Percentiles rank a stretch among this genome's conserved stretches.
Conservation (phyloP, 768 basidiomycete species). For the Tephrocybe sp. region DNA sequence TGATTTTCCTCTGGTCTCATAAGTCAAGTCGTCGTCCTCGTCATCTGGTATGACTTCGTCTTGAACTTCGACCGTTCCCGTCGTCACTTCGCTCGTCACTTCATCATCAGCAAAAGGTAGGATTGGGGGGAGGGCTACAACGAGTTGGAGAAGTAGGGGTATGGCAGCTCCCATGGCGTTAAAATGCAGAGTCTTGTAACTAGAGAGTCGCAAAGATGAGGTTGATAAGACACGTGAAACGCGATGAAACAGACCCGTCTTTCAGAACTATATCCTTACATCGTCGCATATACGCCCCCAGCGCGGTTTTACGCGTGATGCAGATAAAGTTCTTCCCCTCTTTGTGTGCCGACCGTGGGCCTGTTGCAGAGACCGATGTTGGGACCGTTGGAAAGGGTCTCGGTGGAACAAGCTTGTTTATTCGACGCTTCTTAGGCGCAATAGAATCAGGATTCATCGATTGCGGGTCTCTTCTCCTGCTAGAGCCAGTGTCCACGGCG, state of each 20-base stretch:
- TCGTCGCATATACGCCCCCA: conserved; percentile 73
- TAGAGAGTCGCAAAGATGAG: conserved; percentile 23
- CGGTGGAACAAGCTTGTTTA: conserved; percentile 69
- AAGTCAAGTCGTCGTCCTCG: conserved; percentile 66
- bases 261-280: conserved; percentile 73
- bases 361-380: conserved; percentile 73
- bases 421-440: conserved; percentile 26
- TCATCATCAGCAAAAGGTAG: conserved; percentile 68
- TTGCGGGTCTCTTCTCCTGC: conserved; percentile 15
- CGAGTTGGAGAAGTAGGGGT: conserved; percentile 71
- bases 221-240: conserved; percentile 15
- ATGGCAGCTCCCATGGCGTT: conserved; percentile 91
- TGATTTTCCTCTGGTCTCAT: conserved; percentile 72
- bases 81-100: conserved; percentile 59
- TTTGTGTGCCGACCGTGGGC: conserved; percentile 74
- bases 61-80: conserved; percentile 70
- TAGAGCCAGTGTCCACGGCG: conserved; percentile 7
- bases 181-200: conserved; percentile 72
- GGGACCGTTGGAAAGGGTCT: conserved; percentile 80
- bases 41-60: conserved; percentile 81
- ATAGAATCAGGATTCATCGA: conserved; percentile 6
- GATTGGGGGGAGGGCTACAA: conserved; percentile 68
- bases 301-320: conserved; percentile 70
- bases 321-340: conserved; percentile 85
- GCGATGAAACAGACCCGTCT: conserved; percentile 56